Percentiles rank a stretch among this genome's conserved stretches.
These are phyloP conservation scores for Trichoderma orchidacearum DNA, from an alignment of 495 filamentous ascomycete species.

Conservation along the genomic window DNA sequence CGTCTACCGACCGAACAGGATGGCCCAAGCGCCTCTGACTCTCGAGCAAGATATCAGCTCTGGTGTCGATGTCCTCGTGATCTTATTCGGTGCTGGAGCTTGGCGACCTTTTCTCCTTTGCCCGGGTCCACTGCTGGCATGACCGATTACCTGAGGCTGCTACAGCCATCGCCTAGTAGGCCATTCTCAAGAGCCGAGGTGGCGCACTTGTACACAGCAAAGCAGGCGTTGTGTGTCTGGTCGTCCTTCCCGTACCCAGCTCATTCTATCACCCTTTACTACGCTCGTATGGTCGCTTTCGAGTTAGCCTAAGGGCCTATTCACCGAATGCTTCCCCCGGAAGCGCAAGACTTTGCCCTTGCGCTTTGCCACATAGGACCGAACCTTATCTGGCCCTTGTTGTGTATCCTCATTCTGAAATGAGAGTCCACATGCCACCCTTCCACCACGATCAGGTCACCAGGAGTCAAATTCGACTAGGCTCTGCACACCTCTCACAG, in stretches of 20 bases:
- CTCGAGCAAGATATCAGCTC: too few relatives aligned
- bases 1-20: too few relatives aligned
- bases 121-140: not conserved
- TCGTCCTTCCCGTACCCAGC: not conserved
- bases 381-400: not conserved
- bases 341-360: not conserved
- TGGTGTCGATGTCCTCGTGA: too few relatives aligned
- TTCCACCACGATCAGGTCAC: not conserved
- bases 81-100: too few relatives aligned
- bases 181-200: not conserved
- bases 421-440: not conserved
- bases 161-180: not conserved
- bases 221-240: not conserved
- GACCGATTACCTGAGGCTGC: not conserved
- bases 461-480: not conserved
- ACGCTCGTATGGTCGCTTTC: too few relatives aligned
- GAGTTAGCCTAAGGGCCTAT: too few relatives aligned
- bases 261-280: not conserved
- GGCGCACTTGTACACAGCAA: not conserved
- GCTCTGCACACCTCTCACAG: not conserved
- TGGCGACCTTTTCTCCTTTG: too few relatives aligned
- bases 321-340: not conserved
- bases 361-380: not conserved
- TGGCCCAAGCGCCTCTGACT: not conserved
- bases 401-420: not conserved